Percentiles rank a stretch among this genome's conserved stretches.
phyloP scores from a whole-genome alignment of 345 rosid species.

The Lepidium sativum region DNA sequence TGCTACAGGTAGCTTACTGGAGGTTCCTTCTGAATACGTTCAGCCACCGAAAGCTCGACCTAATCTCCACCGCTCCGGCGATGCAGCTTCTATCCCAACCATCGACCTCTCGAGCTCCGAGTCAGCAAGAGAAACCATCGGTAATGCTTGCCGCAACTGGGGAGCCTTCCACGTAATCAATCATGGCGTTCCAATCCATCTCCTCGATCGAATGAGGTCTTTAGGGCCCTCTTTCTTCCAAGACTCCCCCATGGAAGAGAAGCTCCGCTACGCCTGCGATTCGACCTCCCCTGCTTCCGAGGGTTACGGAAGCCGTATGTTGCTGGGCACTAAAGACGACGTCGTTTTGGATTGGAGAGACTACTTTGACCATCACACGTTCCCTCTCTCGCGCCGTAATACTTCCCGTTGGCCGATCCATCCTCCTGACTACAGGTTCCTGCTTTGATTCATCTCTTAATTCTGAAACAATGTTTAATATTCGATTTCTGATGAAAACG shows the following conservation, averaged over 20 bases:
- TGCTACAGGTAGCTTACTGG: conserved; percentile 32
- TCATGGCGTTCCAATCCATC: conserved; percentile 51
- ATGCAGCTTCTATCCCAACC: conserved; percentile 35
- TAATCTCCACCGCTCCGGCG: neutral
- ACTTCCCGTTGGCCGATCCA: conserved; percentile 64
- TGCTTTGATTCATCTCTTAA: neutral
- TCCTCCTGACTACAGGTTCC: conserved; percentile 62
- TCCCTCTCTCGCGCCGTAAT: conserved; percentile 69
- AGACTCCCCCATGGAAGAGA: conserved; percentile 43
- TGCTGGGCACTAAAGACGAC: conserved; percentile 29
- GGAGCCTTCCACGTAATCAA: conserved; percentile 79
- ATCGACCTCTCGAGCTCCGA: conserved; percentile 39
- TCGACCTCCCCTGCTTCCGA: conserved; percentile 59
- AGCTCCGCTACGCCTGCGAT: conserved; percentile 67
- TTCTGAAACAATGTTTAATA: neutral
- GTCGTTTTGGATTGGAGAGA: conserved; percentile 87
- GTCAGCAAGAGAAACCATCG: conserved; percentile 32
- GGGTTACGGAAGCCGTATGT: conserved; percentile 83
- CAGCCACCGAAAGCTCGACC: conserved; percentile 59
- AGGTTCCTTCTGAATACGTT: conserved; percentile 61
- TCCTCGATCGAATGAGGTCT: conserved; percentile 40
- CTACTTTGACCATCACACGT: conserved; percentile 80
- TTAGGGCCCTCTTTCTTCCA: conserved; percentile 51
- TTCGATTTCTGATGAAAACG: no score
- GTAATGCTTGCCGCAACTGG: conserved; percentile 62